phyloP scores from a whole-genome alignment of 257 asterid genomes.

The Parsonsia alboflavescens region DNA sequence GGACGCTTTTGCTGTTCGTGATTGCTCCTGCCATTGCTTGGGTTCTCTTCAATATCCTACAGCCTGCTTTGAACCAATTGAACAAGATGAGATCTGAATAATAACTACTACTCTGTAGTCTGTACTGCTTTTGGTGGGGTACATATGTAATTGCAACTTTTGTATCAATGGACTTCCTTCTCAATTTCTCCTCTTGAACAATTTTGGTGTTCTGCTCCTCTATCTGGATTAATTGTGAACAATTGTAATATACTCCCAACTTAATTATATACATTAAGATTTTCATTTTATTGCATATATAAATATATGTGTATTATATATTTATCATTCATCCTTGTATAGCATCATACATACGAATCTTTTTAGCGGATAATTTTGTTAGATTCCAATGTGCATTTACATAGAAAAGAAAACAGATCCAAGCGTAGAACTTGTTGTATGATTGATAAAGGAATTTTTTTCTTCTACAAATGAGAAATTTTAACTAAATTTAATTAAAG shows the following conservation, averaged over 20 bases:
- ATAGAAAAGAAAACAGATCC: too few relatives aligned
- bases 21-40: slow-evolving; percentile 80
- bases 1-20: slow-evolving; percentile 70
- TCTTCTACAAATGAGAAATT: too few relatives aligned
- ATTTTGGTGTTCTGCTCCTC: slow-evolving; percentile 5
- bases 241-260: slow-evolving; percentile 10
- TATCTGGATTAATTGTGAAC: background rate
- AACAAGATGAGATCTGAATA: slow-evolving; percentile 66
- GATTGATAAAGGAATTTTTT: too few relatives aligned
- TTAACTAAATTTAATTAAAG: too few relatives aligned
- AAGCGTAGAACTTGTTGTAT: too few relatives aligned
- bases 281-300: background rate
- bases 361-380: too few relatives aligned
- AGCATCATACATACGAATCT: too few relatives aligned
- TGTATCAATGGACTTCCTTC: background rate
- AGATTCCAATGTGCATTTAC: too few relatives aligned
- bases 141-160: slow-evolving; percentile 17
- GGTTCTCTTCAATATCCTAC: slow-evolving; percentile 79
- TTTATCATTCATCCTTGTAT: background rate
- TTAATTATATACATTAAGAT: background rate
- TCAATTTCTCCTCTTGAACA: slow-evolving; percentile 3
- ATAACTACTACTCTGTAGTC: too few relatives aligned
- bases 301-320: too few relatives aligned
- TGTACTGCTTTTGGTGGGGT: background rate
- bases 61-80: slow-evolving; percentile 93